Base-by-base conservation (phyloP, 305 asterid species). In the Rubia peregrina region DNA sequence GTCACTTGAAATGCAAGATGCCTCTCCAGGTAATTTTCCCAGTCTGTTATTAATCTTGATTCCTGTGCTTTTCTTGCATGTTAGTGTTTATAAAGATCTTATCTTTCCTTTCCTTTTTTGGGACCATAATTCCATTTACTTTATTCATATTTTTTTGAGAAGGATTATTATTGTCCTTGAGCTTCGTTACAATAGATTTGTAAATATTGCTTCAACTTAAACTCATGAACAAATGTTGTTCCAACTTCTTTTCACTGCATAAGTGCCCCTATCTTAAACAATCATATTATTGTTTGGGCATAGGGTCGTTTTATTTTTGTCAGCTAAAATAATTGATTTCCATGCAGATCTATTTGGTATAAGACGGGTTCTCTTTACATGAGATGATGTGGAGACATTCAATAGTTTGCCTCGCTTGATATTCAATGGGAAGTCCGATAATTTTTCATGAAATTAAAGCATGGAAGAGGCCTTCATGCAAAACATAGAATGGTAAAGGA, bases 361-460 rank as follows among this genome's bases (percentile, higher is more conserved):
- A 94, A 91, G 86, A 91, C 96, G 1, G 75, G 89, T 94, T 83
- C 91, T 88, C 90, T 84, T 94, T 85, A 89, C 88, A 11, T 91
- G 99, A 96, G 98, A 91, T 85, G 99, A 91, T 75, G 89, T 91
- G 61, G 98, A 94, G 98, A 88, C 79, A 87, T 94, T 75, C 85
- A 86, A 83, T 90, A 88, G 59, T 82, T 85, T 71, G 89, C 98
- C 72, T 96, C 41, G 88, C 99, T 62, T 86, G 91, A 72, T 90
- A 97, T 48, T 94, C 99, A 61, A 94, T 94, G 95, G 99, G 98
- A 60, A 94, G 97, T 78, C 99, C 98, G 19, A 87, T 88, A 70
- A 78, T 91, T 57, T 30, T 79, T 86, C 71, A 84, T 91, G 81
- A 89, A 95, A 14, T 81, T 94, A 75, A 80, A 95, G 89, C 85